A percentile compares a stretch with the other conserved stretches of the same genome.
Evolutionary conservation across 1,284 basidiomycete species (phyloP).

Genomic region (Gomphus bonarii): DNA sequence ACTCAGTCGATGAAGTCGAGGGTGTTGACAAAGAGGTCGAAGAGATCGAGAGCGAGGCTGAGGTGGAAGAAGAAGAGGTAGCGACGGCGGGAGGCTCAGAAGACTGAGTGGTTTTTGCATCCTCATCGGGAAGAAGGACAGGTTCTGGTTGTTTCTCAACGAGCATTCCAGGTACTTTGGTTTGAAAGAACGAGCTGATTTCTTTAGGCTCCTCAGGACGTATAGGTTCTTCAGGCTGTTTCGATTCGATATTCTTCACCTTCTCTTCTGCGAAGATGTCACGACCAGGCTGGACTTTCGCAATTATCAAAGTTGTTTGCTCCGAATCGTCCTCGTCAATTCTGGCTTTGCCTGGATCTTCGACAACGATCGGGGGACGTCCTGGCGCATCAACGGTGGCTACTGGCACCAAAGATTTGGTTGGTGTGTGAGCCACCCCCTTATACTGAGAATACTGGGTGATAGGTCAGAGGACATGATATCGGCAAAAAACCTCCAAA

Average conservation of each 20-base stretch:
- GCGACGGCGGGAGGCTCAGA: constrained; percentile 4
- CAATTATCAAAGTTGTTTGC: constrained; percentile 32
- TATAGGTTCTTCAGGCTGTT: constrained; percentile 26
- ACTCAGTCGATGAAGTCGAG: neutral
- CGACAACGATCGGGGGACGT: constrained; percentile 36
- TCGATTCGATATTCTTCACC: constrained; percentile 15
- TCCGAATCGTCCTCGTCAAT: constrained; percentile 13
- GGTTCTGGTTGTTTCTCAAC: constrained; percentile 15
- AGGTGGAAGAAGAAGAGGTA: constrained; percentile 4
- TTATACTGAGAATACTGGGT: constrained; percentile 46
- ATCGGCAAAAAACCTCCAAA: neutral
- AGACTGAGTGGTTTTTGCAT: neutral
- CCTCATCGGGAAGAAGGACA: constrained; percentile 8
- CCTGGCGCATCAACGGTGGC: constrained; percentile 37
- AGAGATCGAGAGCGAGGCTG: neutral
- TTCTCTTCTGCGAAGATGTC: constrained; percentile 43
- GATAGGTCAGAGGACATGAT: constrained; percentile 1
- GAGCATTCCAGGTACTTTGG: constrained; percentile 10
- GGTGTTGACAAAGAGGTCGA: neutral
- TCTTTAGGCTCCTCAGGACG: constrained; percentile 23
- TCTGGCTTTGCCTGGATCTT: constrained; percentile 21
- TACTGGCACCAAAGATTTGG: constrained; percentile 25
- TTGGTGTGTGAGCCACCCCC: constrained; percentile 26
- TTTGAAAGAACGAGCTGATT: constrained; percentile 7
- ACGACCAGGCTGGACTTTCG: constrained; percentile 53